Evolutionary conservation across 352 stramenopile genomes (phyloP), one percentile per base, ranked within the genome.

Genomic region (Phytophthora vignae): DNA sequence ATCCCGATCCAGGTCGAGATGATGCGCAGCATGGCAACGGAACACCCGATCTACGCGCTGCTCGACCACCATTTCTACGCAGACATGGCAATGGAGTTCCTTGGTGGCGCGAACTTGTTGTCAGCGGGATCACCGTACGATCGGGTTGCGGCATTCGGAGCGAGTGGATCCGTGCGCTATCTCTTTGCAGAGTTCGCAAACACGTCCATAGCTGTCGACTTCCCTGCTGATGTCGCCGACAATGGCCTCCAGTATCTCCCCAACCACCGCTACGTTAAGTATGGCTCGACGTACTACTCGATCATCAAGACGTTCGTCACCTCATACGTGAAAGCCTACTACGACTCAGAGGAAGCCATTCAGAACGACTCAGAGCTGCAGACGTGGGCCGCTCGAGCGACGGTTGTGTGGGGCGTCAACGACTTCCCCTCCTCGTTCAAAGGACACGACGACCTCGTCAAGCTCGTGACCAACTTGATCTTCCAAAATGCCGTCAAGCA

Each of bases 1-100:
- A 74, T 79, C 4, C 78, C 78, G 25, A 76, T 85, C 29, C 78
- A 81, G 10, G 76, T 85, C n/a, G 81, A 85, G 58, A 66, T 82
- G 46, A 75, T 82, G 25, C 76, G 81, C 4, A 76, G 60, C n/a
- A 80, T 86, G 71, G 68, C 67, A 0, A 33, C 31, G 6, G 53
- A 76, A 0, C 80, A 85, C 55, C 75, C 80, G 15, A 66, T 88
- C 49, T 73, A 81, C 29, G 76, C 70, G 14, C 64, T 88, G 27
- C 55, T 88, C 9, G 55, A 76, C 63, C 71, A 84, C 22, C 80
- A 88, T 68, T 69, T 81, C 22, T 72, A 70, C 14, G 53, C 58
- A 2, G 57, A 84, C 49, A 74, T 84, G 38, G 81, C 65, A 5
- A 58, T 85, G 11, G 76, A 84, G 38, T 68, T 73, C 21, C 46